phyloP scores from a whole-genome alignment of 2,329 filamentous ascomycete genomes.

The Ploettnerulaceae sp. region DNA sequence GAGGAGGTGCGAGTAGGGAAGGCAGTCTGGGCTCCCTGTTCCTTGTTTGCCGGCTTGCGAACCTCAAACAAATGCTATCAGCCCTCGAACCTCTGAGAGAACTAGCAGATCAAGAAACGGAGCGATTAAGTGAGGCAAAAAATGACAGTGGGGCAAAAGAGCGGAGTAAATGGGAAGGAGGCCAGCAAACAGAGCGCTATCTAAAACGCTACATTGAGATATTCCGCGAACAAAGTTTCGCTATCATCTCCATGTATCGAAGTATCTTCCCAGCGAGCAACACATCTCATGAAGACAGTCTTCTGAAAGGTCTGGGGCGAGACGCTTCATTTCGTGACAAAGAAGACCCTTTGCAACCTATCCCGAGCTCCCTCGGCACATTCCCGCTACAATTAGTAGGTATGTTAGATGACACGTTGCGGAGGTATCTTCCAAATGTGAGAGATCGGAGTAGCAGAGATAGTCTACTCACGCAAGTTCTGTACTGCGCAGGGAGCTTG shows the following conservation, averaged over 20 bases:
- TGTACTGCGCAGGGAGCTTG: constrained; percentile 89
- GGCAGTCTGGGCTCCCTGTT: constrained; percentile 78
- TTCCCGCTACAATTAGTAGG: constrained; percentile 82
- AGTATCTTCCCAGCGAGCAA: constrained; percentile 67
- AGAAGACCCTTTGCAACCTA: constrained; percentile 46
- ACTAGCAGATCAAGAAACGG: constrained; percentile 80
- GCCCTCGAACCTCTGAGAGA: constrained; percentile 82
- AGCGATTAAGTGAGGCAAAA: constrained; percentile 36
- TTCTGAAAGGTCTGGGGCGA: constrained; percentile 18
- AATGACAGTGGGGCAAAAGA: constrained; percentile 17
- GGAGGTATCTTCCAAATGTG: constrained; percentile 73
- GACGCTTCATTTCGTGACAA: constrained; percentile 15
- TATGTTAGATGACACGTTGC: constrained; percentile 72
- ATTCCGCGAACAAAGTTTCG: constrained; percentile 95
- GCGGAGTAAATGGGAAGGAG: constrained; percentile 52
- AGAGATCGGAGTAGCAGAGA: constrained; percentile 75
- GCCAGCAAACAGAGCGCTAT: constrained; percentile 90
- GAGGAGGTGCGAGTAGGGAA: constrained; percentile 42
- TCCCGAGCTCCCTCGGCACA: constrained; percentile 73
- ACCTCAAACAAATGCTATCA: constrained; percentile 71
- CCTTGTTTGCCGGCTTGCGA: constrained; percentile 77
- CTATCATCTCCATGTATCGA: constrained; percentile 89
- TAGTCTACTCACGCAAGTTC: constrained; percentile 83
- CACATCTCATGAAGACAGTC: constrained; percentile 16
- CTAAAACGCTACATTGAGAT: constrained; percentile 95